These are phyloP conservation scores for Cladorrhinum samala DNA, from an alignment of 495 filamentous ascomycete genomes.

Conservation along the genomic window DNA sequence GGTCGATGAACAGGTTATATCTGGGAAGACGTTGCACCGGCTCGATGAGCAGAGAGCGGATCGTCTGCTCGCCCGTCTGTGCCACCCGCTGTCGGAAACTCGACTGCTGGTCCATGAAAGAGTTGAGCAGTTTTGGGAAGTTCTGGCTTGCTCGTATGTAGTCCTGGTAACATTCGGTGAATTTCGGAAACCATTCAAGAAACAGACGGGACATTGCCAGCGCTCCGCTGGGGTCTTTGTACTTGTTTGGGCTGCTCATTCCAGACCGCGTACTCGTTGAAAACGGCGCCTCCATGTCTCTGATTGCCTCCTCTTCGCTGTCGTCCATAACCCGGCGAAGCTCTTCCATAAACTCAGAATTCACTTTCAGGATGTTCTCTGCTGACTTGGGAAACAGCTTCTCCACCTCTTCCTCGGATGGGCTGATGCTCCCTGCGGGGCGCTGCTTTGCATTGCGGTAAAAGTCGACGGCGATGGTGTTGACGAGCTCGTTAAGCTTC, in stretches of 20 bases:
- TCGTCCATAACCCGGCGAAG: constrained; percentile 71
- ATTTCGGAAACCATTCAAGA: constrained; percentile 83
- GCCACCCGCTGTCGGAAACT: constrained; percentile 73
- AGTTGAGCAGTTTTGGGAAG: constrained; percentile 72
- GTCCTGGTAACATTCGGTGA: constrained; percentile 79
- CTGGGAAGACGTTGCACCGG: constrained; percentile 91
- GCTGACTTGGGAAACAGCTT: constrained; percentile 76
- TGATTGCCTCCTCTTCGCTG: constrained; percentile 72
- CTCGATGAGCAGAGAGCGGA: constrained; percentile 92
- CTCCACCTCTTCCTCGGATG: constrained; percentile 62
- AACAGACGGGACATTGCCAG: constrained; percentile 69
- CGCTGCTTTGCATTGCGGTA: constrained; percentile 57
- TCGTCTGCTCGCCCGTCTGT: constrained; percentile 79
- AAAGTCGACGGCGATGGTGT: constrained; percentile 67
- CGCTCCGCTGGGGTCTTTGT: constrained; percentile 66
- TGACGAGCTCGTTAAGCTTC: constrained; percentile 75
- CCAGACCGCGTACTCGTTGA: constrained; percentile 17
- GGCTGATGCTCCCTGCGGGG: constrained; percentile 58
- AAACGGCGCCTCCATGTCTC: constrained; percentile 50
- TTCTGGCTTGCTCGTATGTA: constrained; percentile 83
- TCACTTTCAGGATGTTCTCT: constrained; percentile 69
- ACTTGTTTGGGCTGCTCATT: constrained; percentile 48
- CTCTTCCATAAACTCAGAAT: constrained; percentile 68
- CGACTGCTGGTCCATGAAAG: constrained; percentile 68
- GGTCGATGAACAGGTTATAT: constrained; percentile 93